Base-by-base conservation (phyloP, 345 rosid species). In the Eucalyptus decipiens region DNA sequence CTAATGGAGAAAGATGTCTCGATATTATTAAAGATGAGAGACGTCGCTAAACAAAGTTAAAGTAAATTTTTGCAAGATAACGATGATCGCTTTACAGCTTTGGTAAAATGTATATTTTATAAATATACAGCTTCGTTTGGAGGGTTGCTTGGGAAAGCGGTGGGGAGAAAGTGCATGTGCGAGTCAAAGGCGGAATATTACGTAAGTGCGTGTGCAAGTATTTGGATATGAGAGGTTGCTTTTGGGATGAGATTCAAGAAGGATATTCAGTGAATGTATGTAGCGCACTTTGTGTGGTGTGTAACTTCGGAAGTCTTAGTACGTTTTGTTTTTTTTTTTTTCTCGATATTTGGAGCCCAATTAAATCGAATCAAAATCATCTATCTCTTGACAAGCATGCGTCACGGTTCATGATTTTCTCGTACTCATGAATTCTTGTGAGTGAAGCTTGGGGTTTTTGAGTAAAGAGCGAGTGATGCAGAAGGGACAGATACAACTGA, bases 401-500 rank as follows among this genome's bases (percentile, higher is more conserved):
- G 15, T 72, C 58, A 52, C 11, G 2, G 58, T 52, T 52, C 10
- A 1, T 52, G 58, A 52, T 52, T 52, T 52, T 52, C 58, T 19
- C 1, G 26, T 52, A 52, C 26, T 52, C 11, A 9, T 52, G 26
- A 21, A 52, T 52, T 52, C 0, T 52, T 52, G 26, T 52, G 58
- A 52, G 58, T 52, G 26, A 5, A 52, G 5, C 26, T 52, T 52
- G 1, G 10, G 26, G 26, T 8, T 52, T 8, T 52, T 52, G 26
- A 21, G 11, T 21, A 52, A 8, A 52, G 11, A 52, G 58, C 2
- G 0, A 52, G 5, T 52, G 26, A 21, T 52, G 26, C 26, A 4
- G 0, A 52, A 52, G 2, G 0, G 5, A 52, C 1, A 5, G 4
- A 52, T 52, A 52, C 11, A 52, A 52, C 1, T 8, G 1, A 52